These are phyloP conservation scores for Kluyveromyces marxianus DNA, from an alignment of 1,139 yeast genomes.

Conservation along the genomic window DNA sequence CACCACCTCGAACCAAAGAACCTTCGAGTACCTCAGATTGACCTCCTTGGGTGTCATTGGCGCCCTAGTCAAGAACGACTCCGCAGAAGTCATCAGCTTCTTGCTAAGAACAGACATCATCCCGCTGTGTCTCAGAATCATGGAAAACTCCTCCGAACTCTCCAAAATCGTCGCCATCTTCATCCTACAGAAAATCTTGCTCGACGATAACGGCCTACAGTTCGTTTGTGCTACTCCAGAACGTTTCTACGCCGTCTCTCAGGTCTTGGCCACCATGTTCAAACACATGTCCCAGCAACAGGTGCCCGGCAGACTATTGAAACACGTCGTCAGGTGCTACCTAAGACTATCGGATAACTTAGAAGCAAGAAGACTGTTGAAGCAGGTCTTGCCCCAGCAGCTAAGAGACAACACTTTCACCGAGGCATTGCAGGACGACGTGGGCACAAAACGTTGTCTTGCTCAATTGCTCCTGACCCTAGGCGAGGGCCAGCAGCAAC, in stretches of 20 bases:
- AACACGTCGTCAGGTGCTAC: slow-evolving; percentile 92
- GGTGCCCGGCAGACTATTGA: slow-evolving; percentile 69
- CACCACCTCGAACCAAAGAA: slow-evolving; percentile 83
- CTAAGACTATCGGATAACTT: slow-evolving; percentile 82
- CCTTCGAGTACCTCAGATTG: slow-evolving; percentile 85
- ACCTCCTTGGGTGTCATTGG: slow-evolving; percentile 96
- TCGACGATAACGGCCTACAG: slow-evolving; percentile 84
- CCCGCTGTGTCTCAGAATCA: slow-evolving; percentile 85
- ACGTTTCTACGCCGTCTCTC: slow-evolving; percentile 88
- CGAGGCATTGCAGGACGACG: slow-evolving; percentile 72
- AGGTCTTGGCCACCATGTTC: slow-evolving; percentile 83
- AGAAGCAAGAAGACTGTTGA: slow-evolving; percentile 84
- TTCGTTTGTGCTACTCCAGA: slow-evolving; percentile 95
- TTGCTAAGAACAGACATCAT: slow-evolving; percentile 89
- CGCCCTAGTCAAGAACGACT: slow-evolving; percentile 90
- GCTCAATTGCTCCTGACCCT: slow-evolving; percentile 75
- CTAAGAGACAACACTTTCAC: slow-evolving; percentile 88
- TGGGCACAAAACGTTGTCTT: slow-evolving; percentile 79
- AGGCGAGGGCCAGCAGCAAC: slow-evolving; percentile 20
- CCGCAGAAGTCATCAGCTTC: slow-evolving; percentile 89
- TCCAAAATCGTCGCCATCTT: slow-evolving; percentile 95
- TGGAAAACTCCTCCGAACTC: slow-evolving; percentile 92
- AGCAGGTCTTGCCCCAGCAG: slow-evolving; percentile 61
- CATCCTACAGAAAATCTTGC: slow-evolving; percentile 82
- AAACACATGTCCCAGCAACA: slow-evolving; percentile 61